Evolutionary conservation across 345 rosid species (phyloP).

Genomic region (Pseudoturritis turrita): DNA sequence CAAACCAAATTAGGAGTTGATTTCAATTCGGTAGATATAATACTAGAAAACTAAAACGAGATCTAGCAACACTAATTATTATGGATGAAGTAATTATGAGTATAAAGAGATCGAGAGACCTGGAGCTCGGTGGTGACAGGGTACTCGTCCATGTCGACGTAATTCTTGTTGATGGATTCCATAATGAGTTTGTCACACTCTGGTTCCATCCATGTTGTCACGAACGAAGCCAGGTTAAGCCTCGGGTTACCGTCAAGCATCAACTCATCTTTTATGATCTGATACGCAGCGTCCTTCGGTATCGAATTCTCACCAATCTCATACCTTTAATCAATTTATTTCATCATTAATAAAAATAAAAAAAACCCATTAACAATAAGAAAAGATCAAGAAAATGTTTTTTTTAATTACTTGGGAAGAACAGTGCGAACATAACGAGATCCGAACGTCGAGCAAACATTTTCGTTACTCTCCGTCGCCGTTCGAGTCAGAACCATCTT

Average conservation of each 20-base stretch:
- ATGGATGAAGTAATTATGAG: neutral
- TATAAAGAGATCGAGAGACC: constrained; percentile 27
- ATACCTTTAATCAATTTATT: constrained; percentile 40
- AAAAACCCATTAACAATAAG: neutral
- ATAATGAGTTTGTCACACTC: constrained; percentile 91
- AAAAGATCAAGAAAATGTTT: neutral
- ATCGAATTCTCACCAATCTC: constrained; percentile 77
- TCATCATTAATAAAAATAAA: neutral
- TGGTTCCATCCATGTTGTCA: constrained; percentile 97
- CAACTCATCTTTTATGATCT: constrained; percentile 81
- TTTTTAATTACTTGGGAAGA: constrained; percentile 47
- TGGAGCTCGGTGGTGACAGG: constrained; percentile 95
- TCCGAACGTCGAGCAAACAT: constrained; percentile 57
- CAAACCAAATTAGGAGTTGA: neutral
- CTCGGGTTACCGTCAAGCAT: constrained; percentile 93
- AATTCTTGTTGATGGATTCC: constrained; percentile 88
- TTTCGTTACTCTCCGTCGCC: constrained; percentile 21
- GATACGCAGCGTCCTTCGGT: constrained; percentile 92
- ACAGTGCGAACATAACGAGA: constrained; percentile 67
- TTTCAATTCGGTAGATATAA: neutral
- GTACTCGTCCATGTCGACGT: constrained; percentile 95
- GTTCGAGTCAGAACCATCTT: constrained; percentile 44
- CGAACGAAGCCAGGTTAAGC: constrained; percentile 85
- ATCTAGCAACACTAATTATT: neutral
- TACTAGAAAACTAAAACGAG: neutral